Evolutionary conservation across 2,329 filamentous ascomycete genomes (phyloP), one percentile per base, ranked within the genome.

Genomic region (Claviceps maximensis): DNA sequence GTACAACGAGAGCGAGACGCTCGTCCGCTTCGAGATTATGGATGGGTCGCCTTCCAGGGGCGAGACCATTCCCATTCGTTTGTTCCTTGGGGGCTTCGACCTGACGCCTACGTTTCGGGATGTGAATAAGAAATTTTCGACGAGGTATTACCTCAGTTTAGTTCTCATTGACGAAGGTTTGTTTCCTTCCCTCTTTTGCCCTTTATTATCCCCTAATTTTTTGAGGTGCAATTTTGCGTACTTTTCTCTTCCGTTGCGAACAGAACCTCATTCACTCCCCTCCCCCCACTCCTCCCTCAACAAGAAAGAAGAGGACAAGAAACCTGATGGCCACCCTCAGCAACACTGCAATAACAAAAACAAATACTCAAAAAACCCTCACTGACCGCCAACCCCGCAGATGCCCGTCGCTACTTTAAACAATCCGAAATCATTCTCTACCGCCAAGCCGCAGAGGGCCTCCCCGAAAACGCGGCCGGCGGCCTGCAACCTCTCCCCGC

Each of bases 51-150:
- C 93, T 36, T 96, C 90, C 51, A 80, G 93, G 74, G 89, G 87
- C 79, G 83, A 78, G 74, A 97, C 93, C 2, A 98, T 98, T 57
- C 93, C 93, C 23, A 98, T 98, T 65, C 81, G 93, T 61, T 77
- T 98, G 53, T 98, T 98, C 80, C 81, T 98, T 10, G 93, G 93
- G 56, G 93, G 93, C 51, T 98, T 98, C 67, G 94, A 98, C 70
- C 73, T 98, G 57, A 98, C 93, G 4, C 93, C 93, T 17, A 98
- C 93, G 13, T 98, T 98, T 80, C 87, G 93, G 57, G 93, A 98
- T 68, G 94, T 98, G 61, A 98, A 98, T 80, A 98, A 98, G 78
- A 98, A 98, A 73, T 98, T 95, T 71, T 97, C 91, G 27, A 97
- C 91, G 40, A 80, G 93, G 63, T 98, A 98, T 73, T 98, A 98